These are phyloP conservation scores for Boletus subparvulus DNA, from an alignment of 768 basidiomycete genomes.

Conservation along the genomic window DNA sequence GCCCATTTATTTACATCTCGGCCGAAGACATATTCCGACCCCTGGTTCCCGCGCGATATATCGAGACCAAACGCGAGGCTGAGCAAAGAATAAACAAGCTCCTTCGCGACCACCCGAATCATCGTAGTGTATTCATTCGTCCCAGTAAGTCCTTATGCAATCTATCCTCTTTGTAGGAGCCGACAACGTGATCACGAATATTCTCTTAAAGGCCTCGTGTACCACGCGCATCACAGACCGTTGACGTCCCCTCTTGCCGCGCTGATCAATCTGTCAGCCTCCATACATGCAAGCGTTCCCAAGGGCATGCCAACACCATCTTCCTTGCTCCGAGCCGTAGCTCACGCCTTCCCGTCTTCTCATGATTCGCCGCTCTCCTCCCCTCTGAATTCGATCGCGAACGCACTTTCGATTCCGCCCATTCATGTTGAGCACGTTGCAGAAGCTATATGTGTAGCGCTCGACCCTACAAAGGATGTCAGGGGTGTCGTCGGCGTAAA, in stretches of 20 bases:
- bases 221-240: slow-evolving; percentile 94
- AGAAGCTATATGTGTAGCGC: slow-evolving; percentile 68
- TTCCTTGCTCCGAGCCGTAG: slow-evolving; percentile 54
- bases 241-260: slow-evolving; percentile 82
- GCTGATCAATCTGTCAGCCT: slow-evolving; percentile 76
- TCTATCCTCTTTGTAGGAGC: slow-evolving; percentile 10
- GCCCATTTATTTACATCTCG: slow-evolving; percentile 92
- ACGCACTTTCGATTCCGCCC: slow-evolving; percentile 80
- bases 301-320: slow-evolving; percentile 62
- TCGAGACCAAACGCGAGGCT: slow-evolving; percentile 91
- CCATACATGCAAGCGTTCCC: slow-evolving; percentile 62
- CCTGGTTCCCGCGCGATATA: slow-evolving; percentile 80
- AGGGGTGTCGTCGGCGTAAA: slow-evolving; percentile 66
- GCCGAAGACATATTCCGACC: slow-evolving; percentile 88
- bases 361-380: slow-evolving; percentile 39
- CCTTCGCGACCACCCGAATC: slow-evolving; percentile 42
- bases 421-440: slow-evolving; percentile 97
- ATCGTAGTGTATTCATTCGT: slow-evolving; percentile 78
- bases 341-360: slow-evolving; percentile 37
- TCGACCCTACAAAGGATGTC: slow-evolving; percentile 51
- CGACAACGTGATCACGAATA: slow-evolving; percentile 14
- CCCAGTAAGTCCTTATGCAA: slow-evolving; percentile 63
- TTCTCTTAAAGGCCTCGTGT: slow-evolving; percentile 73
- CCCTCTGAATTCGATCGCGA: slow-evolving; percentile 66
- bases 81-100: slow-evolving; percentile 66